Evolutionary conservation across 805 yeast species (phyloP).

Genomic region (Candida sithepensis): DNA sequence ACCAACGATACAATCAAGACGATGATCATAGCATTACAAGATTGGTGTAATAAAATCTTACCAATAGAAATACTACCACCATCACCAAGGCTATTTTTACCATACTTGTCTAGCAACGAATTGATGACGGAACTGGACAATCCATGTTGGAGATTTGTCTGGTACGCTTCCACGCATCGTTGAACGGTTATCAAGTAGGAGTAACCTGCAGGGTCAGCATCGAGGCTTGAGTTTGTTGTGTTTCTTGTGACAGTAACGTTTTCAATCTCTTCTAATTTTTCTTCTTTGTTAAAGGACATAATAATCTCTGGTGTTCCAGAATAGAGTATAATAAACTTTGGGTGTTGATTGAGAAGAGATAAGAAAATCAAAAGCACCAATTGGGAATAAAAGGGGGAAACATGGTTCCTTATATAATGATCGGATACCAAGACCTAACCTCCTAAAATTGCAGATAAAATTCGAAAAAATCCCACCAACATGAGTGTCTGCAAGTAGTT

Average conservation of each 20-base stretch:
- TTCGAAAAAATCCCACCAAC: neutral
- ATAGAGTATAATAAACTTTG: neutral
- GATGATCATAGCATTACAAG: conserved; percentile 75
- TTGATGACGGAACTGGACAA: conserved; percentile 35
- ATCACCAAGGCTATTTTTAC: conserved; percentile 61
- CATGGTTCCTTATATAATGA: neutral
- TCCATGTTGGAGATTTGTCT: conserved; percentile 47
- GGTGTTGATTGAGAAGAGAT: neutral
- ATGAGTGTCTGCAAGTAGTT: neutral
- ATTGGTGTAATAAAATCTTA: conserved; percentile 59
- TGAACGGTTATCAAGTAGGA: conserved; percentile 18
- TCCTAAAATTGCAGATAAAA: neutral
- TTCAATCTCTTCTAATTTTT: neutral
- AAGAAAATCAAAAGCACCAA: neutral
- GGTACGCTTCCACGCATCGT: conserved; percentile 18
- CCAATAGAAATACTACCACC: conserved; percentile 51
- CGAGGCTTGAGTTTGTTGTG: conserved; percentile 2
- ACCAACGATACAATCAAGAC: conserved; percentile 67
- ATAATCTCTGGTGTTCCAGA: neutral
- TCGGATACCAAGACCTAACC: neutral
- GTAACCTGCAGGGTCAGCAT: conserved; percentile 1
- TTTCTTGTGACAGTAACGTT: conserved; percentile 3
- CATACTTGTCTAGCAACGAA: conserved; percentile 35
- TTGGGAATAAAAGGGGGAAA: neutral
- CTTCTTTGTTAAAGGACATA: conserved; percentile 2